Base-by-base conservation (phyloP, 2,329 filamentous ascomycete genomes). In the Kalmusia sp. region DNA sequence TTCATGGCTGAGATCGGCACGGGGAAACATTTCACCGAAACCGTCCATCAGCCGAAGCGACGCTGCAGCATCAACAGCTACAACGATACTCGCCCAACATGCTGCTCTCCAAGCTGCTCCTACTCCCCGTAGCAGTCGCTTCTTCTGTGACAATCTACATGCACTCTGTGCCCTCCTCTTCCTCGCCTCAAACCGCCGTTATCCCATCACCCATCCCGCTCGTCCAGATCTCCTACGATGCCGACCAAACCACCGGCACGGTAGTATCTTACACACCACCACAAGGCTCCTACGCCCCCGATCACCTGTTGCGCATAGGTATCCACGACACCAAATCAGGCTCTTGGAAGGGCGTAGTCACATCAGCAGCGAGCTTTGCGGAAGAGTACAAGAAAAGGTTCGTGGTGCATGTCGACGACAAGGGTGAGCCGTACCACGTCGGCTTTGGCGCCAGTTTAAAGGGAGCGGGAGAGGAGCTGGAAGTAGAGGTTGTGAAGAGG, bases 81-180 rank as follows among this genome's bases (percentile, higher is more conserved):
- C 30, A 27, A 34, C 25, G 43, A 49, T 11, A 51, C 33, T 46
- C 44, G 41, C 40, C 54, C 62, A 71, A 52, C 7, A 79, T 78
- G 76, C 65, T 73, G 35, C 58, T 74, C 52, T 55, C 68, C 47
- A 64, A 63, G 34, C 64, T 74, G 19, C 51, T 75, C 19, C 54
- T 78, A 54, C 69, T 74, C 44, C 64, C 76, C 15, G 47, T 74
- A 49, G 71, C 77, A 48, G 55, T 73, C 62, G 69, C 76, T 30
- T 73, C 71, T n/a, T 65, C 70, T 14, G 64, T 74, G 15, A 73
- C 71, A 9, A 59, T 74, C 38, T 74, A 72, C 54, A 62, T 71
- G 77, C 93, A 97, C 79, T 93, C 95, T 34, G 84, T 99, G 62
- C 87, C 92, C 59, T 91, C 89, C 72, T 96, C 93, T 58, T 90